These are phyloP conservation scores for Brassica napus DNA, from an alignment of 345 rosid species.

Conservation along the genomic window Da-Ae NC_063444.1:14628001-14628500, in stretches of 20 bases:
- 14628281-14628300: background rate
- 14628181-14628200: conserved; percentile 5
- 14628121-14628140: conserved; percentile 8
- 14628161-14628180: background rate
- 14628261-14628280: conserved; percentile 11
- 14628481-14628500: conserved; percentile 11
- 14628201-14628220: conserved; percentile 10
- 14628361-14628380: conserved; percentile 9
- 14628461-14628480: background rate
- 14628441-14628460: background rate
- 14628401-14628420: background rate
- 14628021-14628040: conserved; percentile 16
- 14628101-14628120: conserved; percentile 3
- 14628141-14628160: background rate
- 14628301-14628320: conserved; percentile 7
- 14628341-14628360: conserved; percentile 13
- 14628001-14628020: conserved; percentile 1
- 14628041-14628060: conserved; percentile 5
- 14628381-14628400: conserved; percentile 7
- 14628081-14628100: conserved; percentile 11
- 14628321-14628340: conserved; percentile 12
- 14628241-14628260: conserved; percentile 3
- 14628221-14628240: conserved; percentile 6
- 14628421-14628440: conserved; percentile 7
- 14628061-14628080: conserved; percentile 2